Percentiles rank a stretch among this genome's conserved stretches.
Evolutionary conservation across 164 flowering plant genomes (phyloP).

Genomic region (Hamamelis virginiana): DNA sequence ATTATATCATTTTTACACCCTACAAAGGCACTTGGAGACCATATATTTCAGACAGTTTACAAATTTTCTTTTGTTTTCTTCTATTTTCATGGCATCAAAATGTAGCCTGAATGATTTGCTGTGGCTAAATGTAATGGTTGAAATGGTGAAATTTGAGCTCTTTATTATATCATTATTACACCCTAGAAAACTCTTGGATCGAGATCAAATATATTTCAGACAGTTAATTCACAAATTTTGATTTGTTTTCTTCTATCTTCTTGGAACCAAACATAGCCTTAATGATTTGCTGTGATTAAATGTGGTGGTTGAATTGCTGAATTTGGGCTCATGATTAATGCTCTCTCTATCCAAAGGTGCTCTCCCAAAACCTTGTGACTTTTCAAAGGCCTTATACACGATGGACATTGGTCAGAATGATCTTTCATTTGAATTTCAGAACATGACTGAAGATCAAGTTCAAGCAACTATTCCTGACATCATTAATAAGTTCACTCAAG

Average conservation of each 20-base stretch:
- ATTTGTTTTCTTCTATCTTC: background rate
- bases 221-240: no score
- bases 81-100: background rate
- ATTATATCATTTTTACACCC: no score
- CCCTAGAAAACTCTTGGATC: no score
- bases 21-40: no score
- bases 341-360: background rate
- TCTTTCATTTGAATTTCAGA: background rate
- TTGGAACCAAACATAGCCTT: background rate
- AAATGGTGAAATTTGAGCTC: background rate
- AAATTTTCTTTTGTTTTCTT: no score
- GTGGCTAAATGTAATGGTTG: background rate
- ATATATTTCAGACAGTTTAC: no score
- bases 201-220: no score
- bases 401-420: background rate
- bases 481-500: background rate
- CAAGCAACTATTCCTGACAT: slow-evolving; percentile 6
- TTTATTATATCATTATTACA: no score
- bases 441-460: background rate
- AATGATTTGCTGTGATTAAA: background rate
- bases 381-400: slow-evolving; percentile 6
- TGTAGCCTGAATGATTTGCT: background rate
- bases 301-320: background rate
- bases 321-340: background rate
- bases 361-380: slow-evolving; percentile 5